These are phyloP conservation scores for Vitis rupestris DNA, from an alignment of 164 flowering plant genomes.

Conservation along the genomic window DNA sequence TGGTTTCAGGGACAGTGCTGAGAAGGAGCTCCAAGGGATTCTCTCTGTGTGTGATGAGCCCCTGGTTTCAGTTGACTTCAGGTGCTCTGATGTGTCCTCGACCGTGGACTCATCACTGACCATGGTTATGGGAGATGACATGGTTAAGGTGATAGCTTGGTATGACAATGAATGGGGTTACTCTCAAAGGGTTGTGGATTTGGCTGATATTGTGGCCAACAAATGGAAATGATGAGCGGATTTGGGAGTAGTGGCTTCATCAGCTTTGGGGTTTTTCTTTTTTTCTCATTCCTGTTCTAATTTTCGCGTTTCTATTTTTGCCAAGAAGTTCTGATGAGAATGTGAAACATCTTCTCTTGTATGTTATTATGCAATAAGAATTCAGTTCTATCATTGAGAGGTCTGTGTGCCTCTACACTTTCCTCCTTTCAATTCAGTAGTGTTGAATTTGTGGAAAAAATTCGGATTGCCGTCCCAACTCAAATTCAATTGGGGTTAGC, in stretches of 20 bases:
- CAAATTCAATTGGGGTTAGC: too few relatives aligned
- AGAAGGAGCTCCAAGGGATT: constrained; percentile 78
- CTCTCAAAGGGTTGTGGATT: constrained; percentile 93
- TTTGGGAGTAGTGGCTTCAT: not conserved
- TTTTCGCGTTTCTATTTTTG: too few relatives aligned
- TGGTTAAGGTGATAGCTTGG: constrained; percentile 98
- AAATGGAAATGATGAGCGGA: constrained; percentile 60
- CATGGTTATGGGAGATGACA: constrained; percentile 97
- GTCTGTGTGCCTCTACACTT: not conserved
- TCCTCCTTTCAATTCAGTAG: not conserved
- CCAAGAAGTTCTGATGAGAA: constrained; percentile 1
- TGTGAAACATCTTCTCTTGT: not conserved
- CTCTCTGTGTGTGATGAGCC: constrained; percentile 91
- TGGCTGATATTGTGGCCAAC: constrained; percentile 89
- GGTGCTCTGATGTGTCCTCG: constrained; percentile 87
- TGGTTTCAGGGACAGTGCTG: constrained; percentile 81
- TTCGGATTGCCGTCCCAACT: too few relatives aligned
- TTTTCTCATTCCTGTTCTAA: not conserved
- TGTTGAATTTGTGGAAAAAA: too few relatives aligned
- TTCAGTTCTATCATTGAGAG: not conserved
- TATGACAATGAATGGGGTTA: constrained; percentile 98
- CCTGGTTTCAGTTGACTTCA: constrained; percentile 80
- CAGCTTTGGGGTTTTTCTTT: not conserved
- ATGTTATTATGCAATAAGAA: not conserved
- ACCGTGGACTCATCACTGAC: constrained; percentile 87